Evolutionary conservation across 345 rosid species (phyloP), one percentile per base, ranked within the genome.

Genomic region (Eucalyptus fibrosa): DNA sequence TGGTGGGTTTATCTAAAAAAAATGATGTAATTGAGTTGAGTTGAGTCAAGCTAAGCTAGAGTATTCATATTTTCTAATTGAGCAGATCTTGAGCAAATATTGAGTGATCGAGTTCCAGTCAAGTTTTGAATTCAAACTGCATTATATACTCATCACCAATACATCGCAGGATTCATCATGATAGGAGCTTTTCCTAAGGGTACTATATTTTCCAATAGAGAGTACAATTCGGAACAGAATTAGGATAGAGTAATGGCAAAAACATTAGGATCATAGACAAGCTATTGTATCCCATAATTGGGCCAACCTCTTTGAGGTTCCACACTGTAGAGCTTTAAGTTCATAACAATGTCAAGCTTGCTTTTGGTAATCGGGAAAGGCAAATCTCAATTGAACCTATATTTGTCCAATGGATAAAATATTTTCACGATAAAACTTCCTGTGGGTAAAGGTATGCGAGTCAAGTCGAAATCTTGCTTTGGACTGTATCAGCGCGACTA

Each of bases 21-120:
- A 56, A 56, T 56, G 2, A 4, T 56, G 30, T 56, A 56, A 24
- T 56, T 9, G 28, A 1, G 12, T 56, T 56, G 62, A 56, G 62
- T 56, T 2, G 28, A 56, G 12, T 56, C 30, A 2, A 56, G 6
- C 30, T 56, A 56, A 56, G 1, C 62, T 56, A 56, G 30, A 56
- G 62, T 56, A 56, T 56, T 24, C 24, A 1, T 23, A 56, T 9
- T 56, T 24, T 56, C 62, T 56, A 56, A 56, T 23, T 24, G 62
- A 56, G 30, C 12, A 0, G 2, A 56, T 23, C 62, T 23, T 4
- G 28, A 56, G 12, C 60, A 23, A 23, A 56, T 4, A 56, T 56
- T 56, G 7, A 0, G 3, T 28, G 17, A 60, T 60, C 0, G 16
- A 60, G 4, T 60, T 60, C 32, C 7, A 12, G 0, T 60, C 4